These are phyloP conservation scores for Stemphylium vesicarium DNA, from an alignment of 2,329 filamentous ascomycete species.

Conservation along the genomic window DNA sequence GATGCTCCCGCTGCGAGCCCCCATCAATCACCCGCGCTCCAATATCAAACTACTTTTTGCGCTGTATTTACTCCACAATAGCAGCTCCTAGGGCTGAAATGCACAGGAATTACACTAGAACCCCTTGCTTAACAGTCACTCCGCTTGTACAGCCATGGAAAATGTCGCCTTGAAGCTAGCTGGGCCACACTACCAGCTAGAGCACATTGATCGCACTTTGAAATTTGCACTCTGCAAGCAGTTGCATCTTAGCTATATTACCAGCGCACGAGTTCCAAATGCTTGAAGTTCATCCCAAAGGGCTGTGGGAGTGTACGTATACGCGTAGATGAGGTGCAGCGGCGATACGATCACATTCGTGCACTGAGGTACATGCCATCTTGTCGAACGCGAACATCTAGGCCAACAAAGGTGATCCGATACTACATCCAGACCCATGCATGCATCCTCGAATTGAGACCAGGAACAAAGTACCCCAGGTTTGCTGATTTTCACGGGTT, in stretches of 20 bases:
- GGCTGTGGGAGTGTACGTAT: background rate
- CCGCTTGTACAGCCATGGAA: background rate
- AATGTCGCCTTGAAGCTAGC: background rate
- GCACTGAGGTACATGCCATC: background rate
- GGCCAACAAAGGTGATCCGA: background rate
- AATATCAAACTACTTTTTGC: slow-evolving; percentile 10
- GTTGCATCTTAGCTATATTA: no score
- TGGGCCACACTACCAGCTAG: background rate
- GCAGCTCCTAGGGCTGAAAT: background rate
- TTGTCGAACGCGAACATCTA: background rate
- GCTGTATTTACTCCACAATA: background rate
- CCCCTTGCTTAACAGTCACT: background rate
- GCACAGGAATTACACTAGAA: background rate
- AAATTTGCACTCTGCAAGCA: background rate
- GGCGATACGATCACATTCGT: background rate
- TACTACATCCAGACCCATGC: background rate
- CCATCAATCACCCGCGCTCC: slow-evolving; percentile 10
- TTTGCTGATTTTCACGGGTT: slow-evolving; percentile 18
- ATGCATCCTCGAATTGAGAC: slow-evolving; percentile 2
- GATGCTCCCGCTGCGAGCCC: slow-evolving; percentile 10
- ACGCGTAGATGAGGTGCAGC: background rate
- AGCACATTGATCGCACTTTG: background rate
- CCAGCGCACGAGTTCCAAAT: background rate
- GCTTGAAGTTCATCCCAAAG: background rate
- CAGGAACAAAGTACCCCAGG: slow-evolving; percentile 8